Conservation (phyloP, 306 rosid genomes). For the Acacia confusa region DNA sequence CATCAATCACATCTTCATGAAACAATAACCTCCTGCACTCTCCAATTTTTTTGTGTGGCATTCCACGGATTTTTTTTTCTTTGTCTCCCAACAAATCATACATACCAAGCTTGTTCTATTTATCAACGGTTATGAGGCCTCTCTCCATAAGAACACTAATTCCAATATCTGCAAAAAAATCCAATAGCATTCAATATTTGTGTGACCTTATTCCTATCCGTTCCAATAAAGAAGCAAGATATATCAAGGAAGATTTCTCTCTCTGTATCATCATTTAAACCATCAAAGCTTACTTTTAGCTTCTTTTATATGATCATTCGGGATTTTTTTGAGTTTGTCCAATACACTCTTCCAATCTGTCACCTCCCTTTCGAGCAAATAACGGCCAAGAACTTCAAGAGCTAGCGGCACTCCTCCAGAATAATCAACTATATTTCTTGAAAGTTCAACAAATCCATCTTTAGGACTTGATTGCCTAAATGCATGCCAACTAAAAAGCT, state of each 20-base stretch:
- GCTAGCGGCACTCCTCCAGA: neutral
- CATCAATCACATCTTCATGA: too few species aligned
- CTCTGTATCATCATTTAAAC: neutral
- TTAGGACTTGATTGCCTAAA: neutral
- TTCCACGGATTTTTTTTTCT: too few species aligned
- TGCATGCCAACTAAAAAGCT: neutral
- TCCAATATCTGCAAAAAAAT: too few species aligned
- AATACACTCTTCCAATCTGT: neutral
- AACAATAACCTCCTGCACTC: too few species aligned
- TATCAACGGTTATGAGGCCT: too few species aligned
- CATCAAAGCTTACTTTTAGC: neutral
- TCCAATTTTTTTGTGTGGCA: too few species aligned
- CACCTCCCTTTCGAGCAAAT: neutral
- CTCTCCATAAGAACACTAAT: too few species aligned
- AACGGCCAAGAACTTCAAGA: neutral
- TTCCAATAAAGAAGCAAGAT: neutral
- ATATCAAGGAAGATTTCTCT: neutral
- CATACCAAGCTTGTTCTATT: too few species aligned
- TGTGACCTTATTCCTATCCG: too few species aligned
- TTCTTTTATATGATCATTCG: neutral
- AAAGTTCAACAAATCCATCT: neutral
- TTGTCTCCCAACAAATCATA: too few species aligned
- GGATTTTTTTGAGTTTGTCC: neutral
- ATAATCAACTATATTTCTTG: neutral
- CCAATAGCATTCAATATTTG: too few species aligned